A percentile compares a stretch with the other conserved stretches of the same genome.
These are phyloP conservation scores for Emmonsiellopsis sp. DNA, from an alignment of 2,329 filamentous ascomycete genomes.

Conservation along the genomic window DNA sequence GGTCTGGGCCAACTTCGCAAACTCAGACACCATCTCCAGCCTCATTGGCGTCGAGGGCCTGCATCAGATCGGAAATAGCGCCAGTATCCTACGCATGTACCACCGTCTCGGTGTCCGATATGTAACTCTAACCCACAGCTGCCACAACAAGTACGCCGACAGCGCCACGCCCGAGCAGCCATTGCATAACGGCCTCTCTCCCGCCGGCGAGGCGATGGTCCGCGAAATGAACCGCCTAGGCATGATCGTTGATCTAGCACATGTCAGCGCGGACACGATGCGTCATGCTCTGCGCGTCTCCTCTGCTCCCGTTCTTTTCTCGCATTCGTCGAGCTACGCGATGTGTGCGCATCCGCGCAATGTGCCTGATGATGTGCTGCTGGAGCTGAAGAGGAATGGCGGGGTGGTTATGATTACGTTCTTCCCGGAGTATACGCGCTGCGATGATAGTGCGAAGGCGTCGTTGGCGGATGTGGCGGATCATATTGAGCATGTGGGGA, in stretches of 20 bases:
- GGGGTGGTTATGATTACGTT: slow-evolving; percentile 91
- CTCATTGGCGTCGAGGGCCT: slow-evolving; percentile 77
- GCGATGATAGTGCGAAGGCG: slow-evolving; percentile 54
- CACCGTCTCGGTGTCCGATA: slow-evolving; percentile 75
- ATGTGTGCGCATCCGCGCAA: slow-evolving; percentile 85
- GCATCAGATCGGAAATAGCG: slow-evolving; percentile 81
- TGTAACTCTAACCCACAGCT: slow-evolving; percentile 84
- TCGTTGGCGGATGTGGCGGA: slow-evolving; percentile 68
- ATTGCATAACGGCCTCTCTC: slow-evolving; percentile 56
- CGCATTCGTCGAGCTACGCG: slow-evolving; percentile 71
- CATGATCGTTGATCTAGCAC: slow-evolving; percentile 85
- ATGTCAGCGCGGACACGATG: slow-evolving; percentile 74
- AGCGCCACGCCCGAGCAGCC: slow-evolving; percentile 51
- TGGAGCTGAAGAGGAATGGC: slow-evolving; percentile 61
- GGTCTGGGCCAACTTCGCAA: slow-evolving; percentile 54
- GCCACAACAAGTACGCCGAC: slow-evolving; percentile 83
- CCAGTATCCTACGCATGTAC: slow-evolving; percentile 59
- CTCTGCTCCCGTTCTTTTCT: slow-evolving; percentile 76
- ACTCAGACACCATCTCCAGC: slow-evolving; percentile 62
- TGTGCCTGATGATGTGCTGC: slow-evolving; percentile 73
- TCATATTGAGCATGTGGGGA: slow-evolving; percentile 75
- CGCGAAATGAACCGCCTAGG: slow-evolving; percentile 89
- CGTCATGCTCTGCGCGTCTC: slow-evolving; percentile 70
- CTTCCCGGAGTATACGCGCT: slow-evolving; percentile 71
- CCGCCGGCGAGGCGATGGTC: slow-evolving; percentile 58